Conservation (phyloP, 2,329 filamentous ascomycete genomes). For the Pseudogymnoascus sp. region DNA sequence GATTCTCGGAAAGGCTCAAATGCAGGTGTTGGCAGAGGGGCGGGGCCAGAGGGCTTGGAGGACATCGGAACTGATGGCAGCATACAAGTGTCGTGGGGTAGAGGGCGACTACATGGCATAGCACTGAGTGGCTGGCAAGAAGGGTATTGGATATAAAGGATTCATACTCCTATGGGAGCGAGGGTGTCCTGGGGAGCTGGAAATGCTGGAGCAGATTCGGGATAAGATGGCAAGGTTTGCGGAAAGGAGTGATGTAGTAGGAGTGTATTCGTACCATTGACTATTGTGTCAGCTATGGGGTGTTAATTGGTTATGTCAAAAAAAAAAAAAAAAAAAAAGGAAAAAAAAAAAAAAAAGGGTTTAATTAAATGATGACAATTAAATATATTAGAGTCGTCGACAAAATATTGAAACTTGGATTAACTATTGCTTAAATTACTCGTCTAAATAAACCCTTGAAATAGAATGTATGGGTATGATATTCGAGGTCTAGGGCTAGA, state of each 20-base stretch:
- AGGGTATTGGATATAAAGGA: background rate
- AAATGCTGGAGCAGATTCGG: background rate
- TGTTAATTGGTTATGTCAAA: too few species aligned
- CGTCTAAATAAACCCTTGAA: too few species aligned
- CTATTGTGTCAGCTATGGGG: too few species aligned
- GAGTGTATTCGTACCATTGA: too few species aligned
- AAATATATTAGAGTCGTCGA: too few species aligned
- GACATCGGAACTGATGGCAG: background rate
- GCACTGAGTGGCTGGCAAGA: background rate
- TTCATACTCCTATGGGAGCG: background rate
- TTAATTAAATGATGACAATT: too few species aligned
- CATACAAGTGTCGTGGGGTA: background rate
- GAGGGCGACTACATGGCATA: background rate
- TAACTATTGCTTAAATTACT: too few species aligned
- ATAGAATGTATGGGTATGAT: too few species aligned
- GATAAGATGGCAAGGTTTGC: background rate
- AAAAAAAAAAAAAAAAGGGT: too few species aligned
- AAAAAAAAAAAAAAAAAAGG: too few species aligned
- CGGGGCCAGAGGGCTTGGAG: background rate
- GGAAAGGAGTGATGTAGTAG: background rate
- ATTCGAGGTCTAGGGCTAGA: too few species aligned
- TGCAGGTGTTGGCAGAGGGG: background rate
- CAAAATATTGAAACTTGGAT: too few species aligned
- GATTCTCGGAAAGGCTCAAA: background rate
- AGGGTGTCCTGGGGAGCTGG: background rate